phyloP scores from a whole-genome alignment of 441 rosid genomes.

The Lepidium campestre region DNA sequence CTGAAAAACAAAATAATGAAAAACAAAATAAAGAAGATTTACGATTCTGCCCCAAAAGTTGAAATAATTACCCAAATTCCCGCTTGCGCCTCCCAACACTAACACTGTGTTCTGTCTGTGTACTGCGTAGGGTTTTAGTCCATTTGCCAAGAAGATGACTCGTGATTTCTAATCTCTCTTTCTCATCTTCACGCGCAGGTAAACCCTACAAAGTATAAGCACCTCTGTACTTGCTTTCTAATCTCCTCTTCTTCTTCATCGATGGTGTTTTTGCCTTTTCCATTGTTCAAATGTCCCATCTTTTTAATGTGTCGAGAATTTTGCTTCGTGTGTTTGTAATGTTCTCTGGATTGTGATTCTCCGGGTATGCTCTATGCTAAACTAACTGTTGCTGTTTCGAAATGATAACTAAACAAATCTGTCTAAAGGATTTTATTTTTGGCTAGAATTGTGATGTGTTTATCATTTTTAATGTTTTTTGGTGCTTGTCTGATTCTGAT shows the following conservation, averaged over 20 bases:
- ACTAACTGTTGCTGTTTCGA: background rate
- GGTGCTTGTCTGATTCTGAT: conserved; percentile 20
- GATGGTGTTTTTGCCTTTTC: background rate
- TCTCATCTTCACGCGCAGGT: conserved; percentile 5
- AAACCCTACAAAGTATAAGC: background rate
- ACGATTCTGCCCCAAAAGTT: conserved; percentile 4
- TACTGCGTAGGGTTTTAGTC: conserved; percentile 25
- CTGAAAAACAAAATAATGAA: background rate
- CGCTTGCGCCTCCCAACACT: conserved; percentile 25
- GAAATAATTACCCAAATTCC: conserved; percentile 21
- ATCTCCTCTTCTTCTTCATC: background rate
- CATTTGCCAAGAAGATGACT: conserved; percentile 16
- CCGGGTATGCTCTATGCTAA: background rate
- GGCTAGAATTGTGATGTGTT: background rate
- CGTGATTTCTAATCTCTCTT: conserved; percentile 5
- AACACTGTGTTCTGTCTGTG: background rate
- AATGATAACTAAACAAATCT: background rate
- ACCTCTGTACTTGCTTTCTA: background rate
- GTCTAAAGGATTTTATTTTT: background rate
- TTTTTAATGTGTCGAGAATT: background rate
- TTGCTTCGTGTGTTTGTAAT: background rate
- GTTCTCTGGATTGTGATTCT: background rate
- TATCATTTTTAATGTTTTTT: background rate
- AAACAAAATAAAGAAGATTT: background rate
- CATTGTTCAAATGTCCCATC: background rate